Conservation (phyloP, 352 stramenopile species). For the Globisporangium alternatum region DNA sequence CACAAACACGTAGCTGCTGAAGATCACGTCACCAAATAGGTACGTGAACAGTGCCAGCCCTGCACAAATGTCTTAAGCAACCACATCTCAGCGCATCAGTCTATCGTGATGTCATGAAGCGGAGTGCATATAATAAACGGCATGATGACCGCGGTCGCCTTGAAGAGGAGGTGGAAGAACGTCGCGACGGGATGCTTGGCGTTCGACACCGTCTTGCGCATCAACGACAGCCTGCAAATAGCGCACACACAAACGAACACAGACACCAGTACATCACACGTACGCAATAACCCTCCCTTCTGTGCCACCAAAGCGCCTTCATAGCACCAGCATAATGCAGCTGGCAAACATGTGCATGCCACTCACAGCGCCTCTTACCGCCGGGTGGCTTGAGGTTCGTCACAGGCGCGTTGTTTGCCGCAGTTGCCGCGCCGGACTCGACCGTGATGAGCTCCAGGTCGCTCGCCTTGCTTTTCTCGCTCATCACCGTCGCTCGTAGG, state of each 20-base stretch:
- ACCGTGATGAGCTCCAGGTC: conserved; percentile 82
- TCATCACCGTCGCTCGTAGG: conserved; percentile 37
- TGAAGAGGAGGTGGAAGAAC: conserved; percentile 98
- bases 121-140: no score
- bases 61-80: conserved; percentile 10
- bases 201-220: conserved; percentile 63
- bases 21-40: conserved; percentile 89
- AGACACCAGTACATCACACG: background rate
- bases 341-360: background rate
- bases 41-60: conserved; percentile 91
- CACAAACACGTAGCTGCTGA: conserved; percentile 91
- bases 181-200: conserved; percentile 92
- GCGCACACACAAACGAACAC: background rate
- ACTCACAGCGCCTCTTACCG: conserved; percentile 52
- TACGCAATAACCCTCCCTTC: background rate
- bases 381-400: conserved; percentile 19
- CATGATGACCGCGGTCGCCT: conserved; percentile 36
- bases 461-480: conserved; percentile 56
- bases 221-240: conserved; percentile 52
- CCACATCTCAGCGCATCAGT: background rate
- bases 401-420: conserved; percentile 5
- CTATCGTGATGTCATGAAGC: no score
- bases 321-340: background rate
- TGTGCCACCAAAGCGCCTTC: no score
- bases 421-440: conserved; percentile 24